These are phyloP conservation scores for Steccherinum ochraceum DNA, from an alignment of 768 basidiomycete species.

Conservation along the genomic window DNA sequence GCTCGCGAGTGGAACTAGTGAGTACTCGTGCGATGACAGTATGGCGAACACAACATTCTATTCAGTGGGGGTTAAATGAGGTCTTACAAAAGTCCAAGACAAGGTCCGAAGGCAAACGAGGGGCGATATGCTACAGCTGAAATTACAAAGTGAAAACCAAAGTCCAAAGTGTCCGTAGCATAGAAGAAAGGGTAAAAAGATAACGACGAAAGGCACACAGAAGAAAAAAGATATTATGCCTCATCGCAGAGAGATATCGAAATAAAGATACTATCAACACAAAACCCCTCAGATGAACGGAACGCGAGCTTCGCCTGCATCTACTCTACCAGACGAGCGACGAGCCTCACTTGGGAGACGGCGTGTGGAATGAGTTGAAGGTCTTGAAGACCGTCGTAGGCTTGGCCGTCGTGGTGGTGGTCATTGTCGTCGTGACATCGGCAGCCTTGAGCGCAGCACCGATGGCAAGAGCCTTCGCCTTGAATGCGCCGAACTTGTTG, in stretches of 20 bases:
- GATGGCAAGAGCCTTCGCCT: constrained; percentile 43
- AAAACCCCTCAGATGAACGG: background rate
- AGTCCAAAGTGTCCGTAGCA: background rate
- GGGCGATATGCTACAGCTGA: background rate
- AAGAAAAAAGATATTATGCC: background rate
- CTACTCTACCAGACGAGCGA: no score
- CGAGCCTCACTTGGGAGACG: no score
- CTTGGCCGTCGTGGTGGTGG: background rate
- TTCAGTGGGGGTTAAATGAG: background rate
- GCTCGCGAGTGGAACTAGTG: no score
- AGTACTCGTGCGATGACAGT: no score
- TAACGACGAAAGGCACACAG: background rate
- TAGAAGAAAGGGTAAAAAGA: background rate
- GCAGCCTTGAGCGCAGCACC: constrained; percentile 25
- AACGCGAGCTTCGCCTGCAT: no score
- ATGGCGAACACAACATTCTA: background rate
- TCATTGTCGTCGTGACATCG: background rate
- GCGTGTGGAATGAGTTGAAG: background rate
- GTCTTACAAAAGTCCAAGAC: background rate
- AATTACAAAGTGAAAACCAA: background rate
- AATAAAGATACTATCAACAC: background rate
- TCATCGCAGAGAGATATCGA: background rate
- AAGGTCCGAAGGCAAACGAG: background rate
- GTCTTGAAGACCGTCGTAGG: background rate
- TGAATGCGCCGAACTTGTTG: constrained; percentile 41